Conservation (phyloP, 2,329 filamentous ascomycete genomes). For the Ceratocystis alfenasii region DNA sequence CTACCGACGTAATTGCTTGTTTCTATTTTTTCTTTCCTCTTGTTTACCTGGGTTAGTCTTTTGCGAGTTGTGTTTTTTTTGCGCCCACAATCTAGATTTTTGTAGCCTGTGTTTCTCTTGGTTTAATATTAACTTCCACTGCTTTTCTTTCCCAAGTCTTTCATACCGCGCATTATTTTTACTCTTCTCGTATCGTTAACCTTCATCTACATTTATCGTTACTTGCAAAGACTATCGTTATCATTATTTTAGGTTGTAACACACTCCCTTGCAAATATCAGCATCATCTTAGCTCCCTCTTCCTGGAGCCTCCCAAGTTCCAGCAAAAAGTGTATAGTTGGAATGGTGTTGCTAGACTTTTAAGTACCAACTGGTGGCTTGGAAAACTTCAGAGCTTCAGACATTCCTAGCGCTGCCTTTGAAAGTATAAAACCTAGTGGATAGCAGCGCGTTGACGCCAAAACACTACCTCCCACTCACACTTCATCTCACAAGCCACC, state of each 20-base stretch:
- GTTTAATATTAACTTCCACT: too few relatives aligned
- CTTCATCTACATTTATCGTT: background rate
- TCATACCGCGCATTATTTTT: background rate
- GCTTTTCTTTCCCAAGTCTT: too few relatives aligned
- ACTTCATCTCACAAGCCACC: background rate
- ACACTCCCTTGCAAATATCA: background rate
- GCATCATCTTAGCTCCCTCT: background rate
- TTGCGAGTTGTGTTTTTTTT: too few relatives aligned
- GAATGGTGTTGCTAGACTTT: background rate
- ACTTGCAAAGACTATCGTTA: background rate
- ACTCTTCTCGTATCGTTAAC: background rate
- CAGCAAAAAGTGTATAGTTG: background rate
- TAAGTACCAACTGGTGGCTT: background rate
- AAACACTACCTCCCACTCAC: background rate
- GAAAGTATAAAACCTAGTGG: background rate
- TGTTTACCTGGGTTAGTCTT: too few relatives aligned
- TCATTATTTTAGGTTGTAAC: background rate
- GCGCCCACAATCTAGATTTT: too few relatives aligned
- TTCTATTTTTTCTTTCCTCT: too few relatives aligned
- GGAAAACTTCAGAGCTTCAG: background rate
- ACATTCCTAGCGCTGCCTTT: too few relatives aligned
- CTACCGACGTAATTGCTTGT: too few relatives aligned
- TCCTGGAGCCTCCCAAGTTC: background rate
- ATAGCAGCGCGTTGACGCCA: background rate
- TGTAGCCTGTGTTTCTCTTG: too few relatives aligned